Percentiles rank a stretch among this genome's conserved stretches.
These are phyloP conservation scores for Aspergillus pseudoglaucus DNA, from an alignment of 2,329 filamentous ascomycete genomes.

Conservation along the genomic window DNA sequence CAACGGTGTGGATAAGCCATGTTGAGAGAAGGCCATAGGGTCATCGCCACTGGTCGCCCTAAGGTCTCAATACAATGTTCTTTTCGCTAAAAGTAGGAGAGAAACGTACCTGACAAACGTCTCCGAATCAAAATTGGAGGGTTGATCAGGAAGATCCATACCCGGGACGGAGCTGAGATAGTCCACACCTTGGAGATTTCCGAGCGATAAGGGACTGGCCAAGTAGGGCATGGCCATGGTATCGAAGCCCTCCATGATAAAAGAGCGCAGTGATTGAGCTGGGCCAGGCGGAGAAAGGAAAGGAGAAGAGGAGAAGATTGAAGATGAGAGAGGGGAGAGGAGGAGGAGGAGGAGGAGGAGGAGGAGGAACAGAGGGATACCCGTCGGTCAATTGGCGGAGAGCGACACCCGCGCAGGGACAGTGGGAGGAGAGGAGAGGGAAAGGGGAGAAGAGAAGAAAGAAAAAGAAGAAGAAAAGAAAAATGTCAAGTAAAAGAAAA, in stretches of 20 bases:
- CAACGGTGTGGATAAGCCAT: constrained; percentile 33
- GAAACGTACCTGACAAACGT: constrained; percentile 52
- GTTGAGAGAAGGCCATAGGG: constrained; percentile 44
- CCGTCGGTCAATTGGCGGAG: not conserved
- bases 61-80: not conserved
- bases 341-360: not conserved
- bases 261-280: constrained; percentile 2
- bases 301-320: not conserved
- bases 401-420: constrained; percentile 1
- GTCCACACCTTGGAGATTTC: constrained; percentile 44
- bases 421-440: constrained; percentile 6
- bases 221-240: constrained; percentile 59
- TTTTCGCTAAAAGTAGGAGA: not conserved
- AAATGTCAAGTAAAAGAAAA: constrained; percentile 2
- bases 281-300: not conserved
- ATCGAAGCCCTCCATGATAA: constrained; percentile 52
- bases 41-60: constrained; percentile 44
- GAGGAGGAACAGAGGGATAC: constrained; percentile 3
- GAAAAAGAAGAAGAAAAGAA: constrained; percentile 3
- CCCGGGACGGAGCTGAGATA: constrained; percentile 45
- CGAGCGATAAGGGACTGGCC: constrained; percentile 51
- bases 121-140: constrained; percentile 55
- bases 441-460: constrained; percentile 3
- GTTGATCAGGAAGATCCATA: constrained; percentile 52
- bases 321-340: no score